These are phyloP conservation scores for Puccinia horiana DNA, from an alignment of 1,284 basidiomycete genomes.

Conservation along the genomic window DNA sequence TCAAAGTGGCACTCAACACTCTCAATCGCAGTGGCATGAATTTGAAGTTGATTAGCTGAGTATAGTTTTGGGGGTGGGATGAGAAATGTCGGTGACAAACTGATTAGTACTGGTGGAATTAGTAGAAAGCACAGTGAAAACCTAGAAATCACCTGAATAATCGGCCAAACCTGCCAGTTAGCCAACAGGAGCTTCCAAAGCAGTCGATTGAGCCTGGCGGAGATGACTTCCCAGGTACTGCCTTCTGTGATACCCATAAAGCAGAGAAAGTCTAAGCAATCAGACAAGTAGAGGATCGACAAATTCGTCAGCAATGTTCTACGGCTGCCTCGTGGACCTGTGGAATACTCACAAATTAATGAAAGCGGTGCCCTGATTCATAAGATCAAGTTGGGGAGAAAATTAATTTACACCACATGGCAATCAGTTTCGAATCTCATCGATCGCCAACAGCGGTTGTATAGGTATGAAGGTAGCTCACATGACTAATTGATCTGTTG, in stretches of 20 bases:
- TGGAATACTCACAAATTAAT: slow-evolving; percentile 26
- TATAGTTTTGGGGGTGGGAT: not conserved
- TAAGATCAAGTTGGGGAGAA: not conserved
- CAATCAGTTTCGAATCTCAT: not conserved
- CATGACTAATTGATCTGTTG: slow-evolving; percentile 37
- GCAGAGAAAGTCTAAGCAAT: slow-evolving; percentile 28
- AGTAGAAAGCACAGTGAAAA: not conserved
- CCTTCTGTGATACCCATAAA: slow-evolving; percentile 41
- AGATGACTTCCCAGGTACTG: slow-evolving; percentile 3
- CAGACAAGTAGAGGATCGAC: not conserved
- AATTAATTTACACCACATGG: not conserved
- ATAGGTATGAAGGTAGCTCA: not conserved
- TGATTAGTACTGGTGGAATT: not conserved
- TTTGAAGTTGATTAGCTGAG: slow-evolving; percentile 40
- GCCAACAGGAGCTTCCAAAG: slow-evolving; percentile 34
- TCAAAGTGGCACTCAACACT: slow-evolving; percentile 29
- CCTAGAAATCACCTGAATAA: slow-evolving; percentile 33
- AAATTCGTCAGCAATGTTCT: not conserved
- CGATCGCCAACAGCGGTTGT: too few relatives aligned
- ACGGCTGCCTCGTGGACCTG: not conserved
- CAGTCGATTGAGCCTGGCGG: slow-evolving; percentile 30
- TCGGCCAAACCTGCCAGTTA: slow-evolving; percentile 44
- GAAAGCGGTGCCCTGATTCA: slow-evolving; percentile 32
- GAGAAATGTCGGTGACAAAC: not conserved
- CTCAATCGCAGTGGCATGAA: slow-evolving; percentile 40